Conservation (phyloP, 768 basidiomycete species). For the Calocybe gangraenosa region DNA sequence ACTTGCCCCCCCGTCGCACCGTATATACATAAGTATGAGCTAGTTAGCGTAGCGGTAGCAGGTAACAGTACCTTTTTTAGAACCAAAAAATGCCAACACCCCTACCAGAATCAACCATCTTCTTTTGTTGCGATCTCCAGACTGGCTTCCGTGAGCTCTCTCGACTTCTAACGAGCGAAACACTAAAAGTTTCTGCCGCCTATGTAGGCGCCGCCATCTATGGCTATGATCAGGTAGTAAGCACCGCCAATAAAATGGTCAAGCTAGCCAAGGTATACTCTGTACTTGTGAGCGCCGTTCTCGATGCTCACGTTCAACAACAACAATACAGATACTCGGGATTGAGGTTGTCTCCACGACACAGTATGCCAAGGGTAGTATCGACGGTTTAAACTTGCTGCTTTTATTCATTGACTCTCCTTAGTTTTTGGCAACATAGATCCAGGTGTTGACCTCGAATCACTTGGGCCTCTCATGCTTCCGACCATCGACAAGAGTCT, state of each 20-base stretch:
- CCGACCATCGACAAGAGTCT: conserved; percentile 68
- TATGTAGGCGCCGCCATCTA: conserved; percentile 45
- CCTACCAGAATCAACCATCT: conserved; percentile 40
- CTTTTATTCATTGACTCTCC: neutral
- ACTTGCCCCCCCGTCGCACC: neutral
- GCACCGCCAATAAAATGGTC: conserved; percentile 72
- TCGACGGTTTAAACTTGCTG: too few relatives aligned
- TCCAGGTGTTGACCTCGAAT: conserved; percentile 50
- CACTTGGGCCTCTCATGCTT: conserved; percentile 52
- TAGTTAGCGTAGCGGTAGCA: too few relatives aligned
- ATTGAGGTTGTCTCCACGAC: conserved; percentile 80
- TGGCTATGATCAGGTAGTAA: conserved; percentile 66
- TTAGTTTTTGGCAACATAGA: conserved; percentile 68
- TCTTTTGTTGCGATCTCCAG: conserved; percentile 87
- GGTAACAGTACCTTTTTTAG: conserved; percentile 5
- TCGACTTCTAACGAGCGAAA: conserved; percentile 1
- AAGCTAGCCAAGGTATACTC: conserved; percentile 69
- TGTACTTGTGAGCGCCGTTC: neutral
- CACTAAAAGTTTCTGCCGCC: neutral
- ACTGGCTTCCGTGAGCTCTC: conserved; percentile 59
- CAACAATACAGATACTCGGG: conserved; percentile 49
- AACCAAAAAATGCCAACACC: conserved; percentile 21
- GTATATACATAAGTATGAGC: too few relatives aligned
- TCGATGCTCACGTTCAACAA: too few relatives aligned
- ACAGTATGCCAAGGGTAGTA: conserved; percentile 74